Conservation (phyloP, 2,329 filamentous ascomycete species). For the Stachybotrys chartarum region DNA sequence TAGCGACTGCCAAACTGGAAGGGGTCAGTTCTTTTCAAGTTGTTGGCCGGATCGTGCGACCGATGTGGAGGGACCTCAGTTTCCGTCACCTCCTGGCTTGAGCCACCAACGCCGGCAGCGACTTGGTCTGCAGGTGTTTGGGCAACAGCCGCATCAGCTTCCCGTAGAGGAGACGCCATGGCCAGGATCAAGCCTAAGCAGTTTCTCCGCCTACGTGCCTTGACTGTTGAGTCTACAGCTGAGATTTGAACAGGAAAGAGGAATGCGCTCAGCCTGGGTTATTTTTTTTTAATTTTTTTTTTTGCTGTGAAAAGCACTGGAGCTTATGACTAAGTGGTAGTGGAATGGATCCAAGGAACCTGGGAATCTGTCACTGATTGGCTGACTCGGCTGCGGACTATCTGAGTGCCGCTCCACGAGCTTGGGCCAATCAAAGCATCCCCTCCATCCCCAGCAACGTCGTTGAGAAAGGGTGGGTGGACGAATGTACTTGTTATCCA, state of each 20-base stretch:
- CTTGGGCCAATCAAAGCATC: not conserved
- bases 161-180: not conserved
- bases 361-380: not conserved
- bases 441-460: too few relatives aligned
- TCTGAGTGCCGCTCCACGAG: not conserved
- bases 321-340: too few relatives aligned
- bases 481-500: not conserved
- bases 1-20: conserved; percentile 93
- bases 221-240: not conserved
- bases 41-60: conserved; percentile 64
- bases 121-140: conserved; percentile 7
- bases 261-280: too few relatives aligned
- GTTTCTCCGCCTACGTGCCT: not conserved
- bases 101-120: not conserved
- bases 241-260: too few relatives aligned
- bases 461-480: too few relatives aligned
- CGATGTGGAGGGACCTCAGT: conserved; percentile 48
- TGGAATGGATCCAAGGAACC: too few relatives aligned
- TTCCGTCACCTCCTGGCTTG: conserved; percentile 1
- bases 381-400: not conserved
- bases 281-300: too few relatives aligned
- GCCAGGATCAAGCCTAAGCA: not conserved
- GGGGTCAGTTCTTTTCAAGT: conserved; percentile 81
- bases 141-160: not conserved
- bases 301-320: too few relatives aligned